phyloP scores from a whole-genome alignment of 2,329 filamentous ascomycete species.

The Neofusicoccum kwambonambiense region DNA sequence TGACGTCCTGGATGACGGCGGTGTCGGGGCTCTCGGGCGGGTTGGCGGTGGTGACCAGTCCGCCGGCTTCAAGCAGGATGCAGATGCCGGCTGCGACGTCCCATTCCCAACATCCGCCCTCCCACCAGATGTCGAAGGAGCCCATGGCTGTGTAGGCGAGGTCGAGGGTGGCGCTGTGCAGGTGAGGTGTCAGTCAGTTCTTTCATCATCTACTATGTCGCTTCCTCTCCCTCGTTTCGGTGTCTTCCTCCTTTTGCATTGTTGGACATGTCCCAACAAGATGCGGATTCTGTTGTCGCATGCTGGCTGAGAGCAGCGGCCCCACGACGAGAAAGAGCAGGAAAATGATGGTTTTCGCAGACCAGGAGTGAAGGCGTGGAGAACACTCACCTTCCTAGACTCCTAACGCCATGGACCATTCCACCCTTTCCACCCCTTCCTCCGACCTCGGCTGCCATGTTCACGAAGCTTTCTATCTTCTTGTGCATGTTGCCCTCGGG shows the following conservation, averaged over 20 bases:
- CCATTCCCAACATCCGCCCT: constrained; percentile 81
- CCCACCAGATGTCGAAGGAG: constrained; percentile 78
- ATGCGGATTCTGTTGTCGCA: no score
- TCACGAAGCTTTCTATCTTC: constrained; percentile 73
- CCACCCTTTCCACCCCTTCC: constrained; percentile 66
- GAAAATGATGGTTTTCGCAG: no score
- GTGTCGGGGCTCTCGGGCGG: constrained; percentile 60
- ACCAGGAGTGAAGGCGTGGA: neutral
- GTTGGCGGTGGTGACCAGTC: constrained; percentile 71
- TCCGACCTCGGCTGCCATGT: constrained; percentile 67
- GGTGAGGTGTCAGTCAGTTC: neutral
- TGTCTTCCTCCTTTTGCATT: no score
- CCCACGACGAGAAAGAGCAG: no score
- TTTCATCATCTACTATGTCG: no score
- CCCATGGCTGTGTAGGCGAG: constrained; percentile 75
- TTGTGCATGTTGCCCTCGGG: constrained; percentile 67
- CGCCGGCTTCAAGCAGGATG: constrained; percentile 71
- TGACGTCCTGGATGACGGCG: constrained; percentile 58
- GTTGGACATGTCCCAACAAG: no score
- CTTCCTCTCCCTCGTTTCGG: no score
- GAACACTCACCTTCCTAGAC: constrained; percentile 55
- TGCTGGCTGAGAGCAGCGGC: no score
- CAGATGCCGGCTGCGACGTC: constrained; percentile 75
- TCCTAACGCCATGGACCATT: constrained; percentile 76
- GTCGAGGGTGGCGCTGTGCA: constrained; percentile 65